A percentile compares a stretch with the other conserved stretches of the same genome.
phyloP scores from a whole-genome alignment of 306 rosid genomes.

The Canavalia ensiformis region DNA sequence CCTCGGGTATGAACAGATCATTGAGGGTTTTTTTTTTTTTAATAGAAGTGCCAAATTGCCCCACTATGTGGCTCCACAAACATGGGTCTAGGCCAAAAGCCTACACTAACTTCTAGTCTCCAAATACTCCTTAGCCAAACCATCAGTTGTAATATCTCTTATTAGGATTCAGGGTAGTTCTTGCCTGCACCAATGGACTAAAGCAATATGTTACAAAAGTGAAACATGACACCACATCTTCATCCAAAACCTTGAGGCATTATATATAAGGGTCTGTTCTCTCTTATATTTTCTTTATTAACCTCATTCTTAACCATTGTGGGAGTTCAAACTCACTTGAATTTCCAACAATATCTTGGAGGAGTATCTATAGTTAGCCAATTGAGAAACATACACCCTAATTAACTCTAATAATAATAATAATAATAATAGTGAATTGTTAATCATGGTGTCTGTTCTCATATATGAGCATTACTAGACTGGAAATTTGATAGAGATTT shows the following conservation, averaged over 20 bases:
- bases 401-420: background rate
- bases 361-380: background rate
- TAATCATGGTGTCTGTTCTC: background rate
- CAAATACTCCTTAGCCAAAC: too few relatives aligned
- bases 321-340: background rate
- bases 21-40: too few relatives aligned
- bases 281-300: background rate
- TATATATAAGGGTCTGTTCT: background rate
- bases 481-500: background rate
- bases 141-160: too few relatives aligned
- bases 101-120: too few relatives aligned
- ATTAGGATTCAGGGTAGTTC: too few relatives aligned
- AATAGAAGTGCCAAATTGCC: too few relatives aligned
- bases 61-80: too few relatives aligned
- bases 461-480: background rate
- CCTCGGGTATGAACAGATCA: too few relatives aligned
- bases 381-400: background rate
- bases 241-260: background rate
- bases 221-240: background rate
- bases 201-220: too few relatives aligned
- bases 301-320: background rate
- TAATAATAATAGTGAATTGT: conserved; percentile 4
- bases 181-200: too few relatives aligned
- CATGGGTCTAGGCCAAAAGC: too few relatives aligned
- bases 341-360: background rate